Percentiles rank a stretch among this genome's conserved stretches.
These are phyloP conservation scores for Collybiopsis luxurians DNA, from an alignment of 768 basidiomycete species.

Conservation along the genomic window DNA sequence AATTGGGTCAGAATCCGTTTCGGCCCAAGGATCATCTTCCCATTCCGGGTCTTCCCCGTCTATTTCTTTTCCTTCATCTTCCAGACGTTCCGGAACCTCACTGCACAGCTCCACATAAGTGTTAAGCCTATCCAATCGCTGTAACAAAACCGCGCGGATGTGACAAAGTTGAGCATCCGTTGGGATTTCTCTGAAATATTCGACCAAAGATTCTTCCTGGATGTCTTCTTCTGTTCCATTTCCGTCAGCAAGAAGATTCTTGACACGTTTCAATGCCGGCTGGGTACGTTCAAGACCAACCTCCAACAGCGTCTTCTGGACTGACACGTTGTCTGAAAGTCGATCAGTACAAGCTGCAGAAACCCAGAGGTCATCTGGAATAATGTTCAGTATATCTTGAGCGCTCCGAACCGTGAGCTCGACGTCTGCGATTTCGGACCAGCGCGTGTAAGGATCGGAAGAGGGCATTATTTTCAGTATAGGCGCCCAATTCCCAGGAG, in stretches of 20 bases:
- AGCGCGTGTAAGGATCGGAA: conserved; percentile 41
- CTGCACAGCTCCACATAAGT: conserved; percentile 67
- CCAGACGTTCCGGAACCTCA: conserved; percentile 27
- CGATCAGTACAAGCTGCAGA: conserved; percentile 72
- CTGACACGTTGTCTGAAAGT: conserved; percentile 50
- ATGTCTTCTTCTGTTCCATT: conserved; percentile 16
- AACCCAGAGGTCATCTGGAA: conserved; percentile 75
- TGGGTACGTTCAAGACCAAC: conserved; percentile 63
- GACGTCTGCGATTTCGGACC: conserved; percentile 55
- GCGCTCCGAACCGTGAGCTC: conserved; percentile 54
- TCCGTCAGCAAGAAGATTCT: conserved; percentile 28
- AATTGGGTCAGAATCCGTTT: conserved; percentile 32
- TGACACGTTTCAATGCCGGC: conserved; percentile 43
- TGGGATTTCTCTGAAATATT: conserved; percentile 55
- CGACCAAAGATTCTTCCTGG: conserved; percentile 30
- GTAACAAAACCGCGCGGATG: conserved; percentile 66
- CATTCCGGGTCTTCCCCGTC: conserved; percentile 57
- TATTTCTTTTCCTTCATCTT: conserved; percentile 40
- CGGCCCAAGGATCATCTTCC: conserved; percentile 80
- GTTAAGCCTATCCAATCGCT: conserved; percentile 65
- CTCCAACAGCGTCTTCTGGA: conserved; percentile 58
- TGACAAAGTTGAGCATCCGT: conserved; percentile 63
- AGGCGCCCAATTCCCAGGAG: no score
- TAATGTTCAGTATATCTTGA: conserved; percentile 41
- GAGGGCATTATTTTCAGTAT: conserved; percentile 30